Evolutionary conservation across 345 rosid genomes (phyloP), one percentile per base, ranked within the genome.

Genomic region (Linum tenue): DNA sequence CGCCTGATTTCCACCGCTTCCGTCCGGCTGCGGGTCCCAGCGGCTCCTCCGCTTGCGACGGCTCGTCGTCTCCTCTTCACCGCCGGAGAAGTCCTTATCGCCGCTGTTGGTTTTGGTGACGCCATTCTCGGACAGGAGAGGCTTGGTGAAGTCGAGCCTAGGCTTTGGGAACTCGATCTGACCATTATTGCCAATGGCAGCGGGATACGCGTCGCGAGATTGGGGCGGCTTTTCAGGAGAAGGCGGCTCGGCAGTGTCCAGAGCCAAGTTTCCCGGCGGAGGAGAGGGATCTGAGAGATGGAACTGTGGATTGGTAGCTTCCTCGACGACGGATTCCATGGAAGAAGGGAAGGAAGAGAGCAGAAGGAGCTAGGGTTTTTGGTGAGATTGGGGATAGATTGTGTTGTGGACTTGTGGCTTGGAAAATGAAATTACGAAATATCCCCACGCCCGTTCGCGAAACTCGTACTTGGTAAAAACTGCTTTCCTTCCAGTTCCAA

Each of bases 1-100:
- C 39, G 59, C 64, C 59, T 70, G 65, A 62, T 71, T 73, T 5
- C 63, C 5, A 5, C 64, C 35, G 3, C 69, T 50, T 61, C 38
- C 60, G 37, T 56, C 77, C 11, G 72, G 60, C n/a, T 84, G 87
- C 10, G 92, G 92, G 15, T 91, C 96, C 97, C 97, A 89, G 5
- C 99, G 79, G 67, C 96, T 88, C 61, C 96, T 86, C 2, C 99
- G 78, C 5, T 81, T 80, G 37, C 95, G 76, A 17, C 96, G 75
- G 72, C 89, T 87, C 1, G 80, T 78, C 3, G 92, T 80, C 72
- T 90, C 99, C 64, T 95, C 99, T 70, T 92, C 98, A 16, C 96
- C 90, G 10, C 92, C 99, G 1, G 92, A 88, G 48, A 64, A 80
- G 59, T 85, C 88, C 70, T 77, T 82, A 3, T 84, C 95, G 62